Base-by-base conservation (phyloP, 2,329 filamentous ascomycete genomes). In the Aspergillus versicolor region DNA sequence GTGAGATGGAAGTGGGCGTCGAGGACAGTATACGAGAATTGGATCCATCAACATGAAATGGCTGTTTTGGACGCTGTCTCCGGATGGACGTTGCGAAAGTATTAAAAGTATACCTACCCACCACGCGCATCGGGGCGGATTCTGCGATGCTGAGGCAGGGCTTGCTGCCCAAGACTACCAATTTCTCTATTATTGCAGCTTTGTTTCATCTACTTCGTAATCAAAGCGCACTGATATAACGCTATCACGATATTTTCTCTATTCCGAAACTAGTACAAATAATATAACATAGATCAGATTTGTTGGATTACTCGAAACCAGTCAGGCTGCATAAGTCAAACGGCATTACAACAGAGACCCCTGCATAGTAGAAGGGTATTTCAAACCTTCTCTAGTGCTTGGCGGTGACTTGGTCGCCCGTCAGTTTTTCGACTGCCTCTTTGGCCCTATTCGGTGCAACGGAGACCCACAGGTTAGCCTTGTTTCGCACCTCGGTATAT, bases 361-460 rank as follows among this genome's bases (percentile, higher is more conserved):
- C 21, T 63, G 61, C 65, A 69, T 66, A 62, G 64, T 49, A 67
- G 68, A 71, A 71, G 68, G 70, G 70, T 73, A 67, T 74, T 63
- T 71, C 72, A 75, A 72, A 71, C 70, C 66, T 68, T 69, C 67
- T 76, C 73, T 83, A 87, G 75, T 87, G 85, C 79, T 87, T 87
- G 42, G 84, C 84, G 60, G 84, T 86, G 67, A 87, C 84, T 58
- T 74, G 68, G 37, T 88, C 85, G 66, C 85, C 85, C 40, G 84
- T 88, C 67, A 85, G 73, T 76, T 84, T 86, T 77, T 87, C 84
- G 62, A 87, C 84, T 66, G 79, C 77, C 67, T 88, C 84, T 73
- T 88, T 88, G 61, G 85, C 85, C 71, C 85, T 85, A 63, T 72
- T 59, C 53, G 63, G 63, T 59, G 52, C 41, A 63, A 63, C 63